Conservation (phyloP, 2,329 filamentous ascomycete genomes). For the Cladorrhinum sp. region DNA sequence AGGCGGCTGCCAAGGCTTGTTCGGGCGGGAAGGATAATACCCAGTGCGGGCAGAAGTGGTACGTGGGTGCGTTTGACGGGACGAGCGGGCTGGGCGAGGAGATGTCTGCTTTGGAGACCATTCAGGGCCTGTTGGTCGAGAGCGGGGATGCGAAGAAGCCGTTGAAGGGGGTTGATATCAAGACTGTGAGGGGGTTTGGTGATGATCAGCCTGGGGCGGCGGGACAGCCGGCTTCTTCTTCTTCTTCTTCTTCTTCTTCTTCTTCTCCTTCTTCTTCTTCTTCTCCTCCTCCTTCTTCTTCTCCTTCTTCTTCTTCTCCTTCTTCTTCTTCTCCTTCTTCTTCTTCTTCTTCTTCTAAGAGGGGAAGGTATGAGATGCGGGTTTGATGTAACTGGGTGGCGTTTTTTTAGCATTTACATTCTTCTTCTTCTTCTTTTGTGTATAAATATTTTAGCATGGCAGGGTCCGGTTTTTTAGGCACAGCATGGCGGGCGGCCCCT, state of each 20-base stretch:
- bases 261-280: background rate
- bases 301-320: background rate
- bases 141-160: conserved; percentile 41
- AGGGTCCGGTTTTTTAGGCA: conserved; percentile 11
- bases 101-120: conserved; percentile 61
- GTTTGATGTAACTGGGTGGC: background rate
- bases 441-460: conserved; percentile 13
- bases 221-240: background rate
- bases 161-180: conserved; percentile 46
- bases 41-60: conserved; percentile 63
- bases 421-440: conserved; percentile 10
- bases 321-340: too few species aligned
- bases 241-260: background rate
- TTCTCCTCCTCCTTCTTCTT: background rate
- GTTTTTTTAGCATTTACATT: conserved; percentile 4
- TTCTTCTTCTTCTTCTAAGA: background rate
- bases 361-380: background rate
- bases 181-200: conserved; percentile 37
- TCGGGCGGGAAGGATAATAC: conserved; percentile 51
- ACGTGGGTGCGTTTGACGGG: conserved; percentile 54
- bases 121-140: conserved; percentile 55
- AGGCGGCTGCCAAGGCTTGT: conserved; percentile 56
- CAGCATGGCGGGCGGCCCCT: background rate
- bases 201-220: background rate
- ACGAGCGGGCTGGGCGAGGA: conserved; percentile 58